Percentiles rank a stretch among this genome's conserved stretches.
phyloP scores from a whole-genome alignment of 139 green algal genomes.

The Tetradesmus obliquus region DNA sequence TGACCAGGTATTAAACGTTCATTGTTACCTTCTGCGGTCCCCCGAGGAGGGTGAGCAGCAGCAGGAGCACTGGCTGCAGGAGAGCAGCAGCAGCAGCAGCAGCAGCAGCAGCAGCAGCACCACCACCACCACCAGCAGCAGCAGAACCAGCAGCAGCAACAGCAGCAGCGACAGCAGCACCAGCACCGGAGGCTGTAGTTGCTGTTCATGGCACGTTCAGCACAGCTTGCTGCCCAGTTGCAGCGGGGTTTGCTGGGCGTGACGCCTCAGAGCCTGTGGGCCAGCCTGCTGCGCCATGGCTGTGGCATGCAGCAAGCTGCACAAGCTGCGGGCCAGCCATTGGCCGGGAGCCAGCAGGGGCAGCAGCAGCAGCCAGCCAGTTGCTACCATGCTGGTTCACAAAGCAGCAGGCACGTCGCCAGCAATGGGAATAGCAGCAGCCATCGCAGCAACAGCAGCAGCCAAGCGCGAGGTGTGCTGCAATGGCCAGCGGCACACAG shows the following conservation, averaged over 20 bases:
- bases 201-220: not conserved
- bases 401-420: not conserved
- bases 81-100: not conserved
- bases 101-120: not conserved
- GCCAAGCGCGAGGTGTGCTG: not conserved
- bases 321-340: not conserved
- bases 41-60: not conserved
- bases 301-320: not conserved
- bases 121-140: not conserved
- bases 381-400: not conserved
- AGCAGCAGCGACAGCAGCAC: not conserved
- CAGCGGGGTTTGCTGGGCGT: not conserved
- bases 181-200: not conserved
- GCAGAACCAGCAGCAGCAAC: not conserved
- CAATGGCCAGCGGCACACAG: not conserved
- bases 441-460: not conserved
- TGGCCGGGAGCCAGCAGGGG: not conserved
- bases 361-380: not conserved
- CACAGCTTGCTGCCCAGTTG: not conserved
- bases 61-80: not conserved
- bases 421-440: not conserved
- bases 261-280: not conserved
- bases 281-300: not conserved
- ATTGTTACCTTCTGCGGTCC: too few relatives aligned
- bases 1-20: too few relatives aligned